phyloP scores from a whole-genome alignment of 164 flowering plant genomes.

The Litsea cubeba region DNA sequence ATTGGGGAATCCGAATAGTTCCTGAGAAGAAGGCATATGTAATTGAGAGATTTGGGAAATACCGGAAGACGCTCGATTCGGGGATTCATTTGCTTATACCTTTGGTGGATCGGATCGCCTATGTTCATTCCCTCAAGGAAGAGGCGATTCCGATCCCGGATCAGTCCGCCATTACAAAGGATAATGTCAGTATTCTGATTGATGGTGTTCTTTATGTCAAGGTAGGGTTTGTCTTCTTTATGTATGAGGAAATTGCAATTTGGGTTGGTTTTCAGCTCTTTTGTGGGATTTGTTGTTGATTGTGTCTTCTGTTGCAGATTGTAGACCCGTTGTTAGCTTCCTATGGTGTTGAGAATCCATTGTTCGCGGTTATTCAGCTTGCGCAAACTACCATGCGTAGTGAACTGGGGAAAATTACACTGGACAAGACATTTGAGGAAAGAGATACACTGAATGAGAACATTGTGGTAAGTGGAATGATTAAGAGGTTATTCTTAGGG shows the following conservation, averaged over 20 bases:
- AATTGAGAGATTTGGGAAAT: slow-evolving; percentile 85
- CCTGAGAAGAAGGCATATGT: slow-evolving; percentile 87
- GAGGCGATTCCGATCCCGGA: slow-evolving; percentile 80
- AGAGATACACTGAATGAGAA: slow-evolving; percentile 80
- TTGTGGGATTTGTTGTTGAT: background rate
- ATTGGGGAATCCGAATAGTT: slow-evolving; percentile 82
- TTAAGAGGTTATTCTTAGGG: background rate
- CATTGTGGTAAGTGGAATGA: slow-evolving; percentile 60
- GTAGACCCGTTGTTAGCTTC: slow-evolving; percentile 79
- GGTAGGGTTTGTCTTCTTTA: slow-evolving; percentile 27
- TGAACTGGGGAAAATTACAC: slow-evolving; percentile 88
- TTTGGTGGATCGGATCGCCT: slow-evolving; percentile 75
- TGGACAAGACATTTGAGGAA: slow-evolving; percentile 92
- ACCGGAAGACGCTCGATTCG: slow-evolving; percentile 62
- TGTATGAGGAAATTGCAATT: background rate
- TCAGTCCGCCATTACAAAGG: slow-evolving; percentile 90
- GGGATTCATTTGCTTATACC: slow-evolving; percentile 89
- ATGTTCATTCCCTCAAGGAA: slow-evolving; percentile 89
- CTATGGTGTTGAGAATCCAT: slow-evolving; percentile 87
- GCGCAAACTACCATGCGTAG: slow-evolving; percentile 97
- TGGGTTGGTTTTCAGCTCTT: background rate
- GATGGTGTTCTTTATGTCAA: slow-evolving; percentile 83
- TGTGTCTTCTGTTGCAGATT: slow-evolving; percentile 42
- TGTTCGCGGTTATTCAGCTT: slow-evolving; percentile 81
- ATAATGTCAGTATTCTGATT: slow-evolving; percentile 81